Conservation (phyloP, 1,284 basidiomycete species). For the Megacollybia platyphylla region DNA sequence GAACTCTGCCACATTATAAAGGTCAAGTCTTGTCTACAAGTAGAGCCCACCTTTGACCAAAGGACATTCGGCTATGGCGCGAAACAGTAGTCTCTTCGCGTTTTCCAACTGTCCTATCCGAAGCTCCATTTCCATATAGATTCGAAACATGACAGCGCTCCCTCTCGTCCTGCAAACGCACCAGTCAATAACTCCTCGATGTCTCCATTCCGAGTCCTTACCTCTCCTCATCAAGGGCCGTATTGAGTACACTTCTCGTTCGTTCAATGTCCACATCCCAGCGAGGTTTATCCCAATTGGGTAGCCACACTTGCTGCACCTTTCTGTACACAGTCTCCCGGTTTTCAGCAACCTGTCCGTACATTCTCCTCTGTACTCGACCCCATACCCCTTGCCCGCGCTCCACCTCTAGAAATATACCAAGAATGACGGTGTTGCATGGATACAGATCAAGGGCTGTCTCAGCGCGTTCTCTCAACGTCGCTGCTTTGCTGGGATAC, state of each 20-base stretch:
- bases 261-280: constrained; percentile 63
- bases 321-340: constrained; percentile 47
- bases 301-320: constrained; percentile 61
- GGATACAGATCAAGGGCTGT: constrained; percentile 48
- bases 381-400: constrained; percentile 68
- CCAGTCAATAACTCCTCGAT: constrained; percentile 7
- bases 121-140: constrained; percentile 79
- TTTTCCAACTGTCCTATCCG: constrained; percentile 41
- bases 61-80: constrained; percentile 76
- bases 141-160: constrained; percentile 64
- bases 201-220: constrained; percentile 15
- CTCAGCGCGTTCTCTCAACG: constrained; percentile 48
- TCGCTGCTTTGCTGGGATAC: constrained; percentile 42
- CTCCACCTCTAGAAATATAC: constrained; percentile 68
- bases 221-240: constrained; percentile 55
- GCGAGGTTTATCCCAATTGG: constrained; percentile 60
- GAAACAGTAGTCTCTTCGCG: constrained; percentile 72
- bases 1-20: constrained; percentile 41
- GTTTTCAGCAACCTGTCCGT: constrained; percentile 30
- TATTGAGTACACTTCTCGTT: constrained; percentile 47
- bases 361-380: constrained; percentile 32
- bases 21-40: constrained; percentile 5
- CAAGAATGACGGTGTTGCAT: constrained; percentile 64
- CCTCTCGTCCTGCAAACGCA: constrained; percentile 41
- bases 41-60: constrained; percentile 54